Base-by-base conservation (phyloP, 2,329 filamentous ascomycete species). In the Periconia macrospinosa region DNA sequence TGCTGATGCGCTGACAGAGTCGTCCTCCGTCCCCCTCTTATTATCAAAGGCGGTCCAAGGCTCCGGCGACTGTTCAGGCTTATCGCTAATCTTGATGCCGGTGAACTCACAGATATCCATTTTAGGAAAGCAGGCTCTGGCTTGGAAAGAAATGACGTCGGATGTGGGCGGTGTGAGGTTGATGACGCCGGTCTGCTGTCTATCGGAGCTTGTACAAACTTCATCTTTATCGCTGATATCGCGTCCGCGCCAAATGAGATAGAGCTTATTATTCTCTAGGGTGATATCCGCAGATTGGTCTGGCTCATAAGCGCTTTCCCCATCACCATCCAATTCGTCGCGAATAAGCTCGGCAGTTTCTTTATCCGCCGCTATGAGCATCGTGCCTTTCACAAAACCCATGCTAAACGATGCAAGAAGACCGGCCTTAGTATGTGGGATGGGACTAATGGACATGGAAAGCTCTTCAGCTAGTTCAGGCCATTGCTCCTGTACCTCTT, bases 331-430 rank as follows among this genome's bases (percentile, higher is more conserved):
- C 9, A 30, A 5, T 13, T 46, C n/a, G 2, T 37, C 5, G 15
- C 18, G 19, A 2, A 20, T 14, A n/a, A 18, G 42, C n/a, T n/a
- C 35, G 19, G 41, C 33, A 19, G 42, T 51, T 2, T 27, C 33
- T n/a, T 45, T 19, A 15, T 51, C 17, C 3, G 19, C 33, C 1
- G 42, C 42, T 17, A 51, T 30, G 13, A 51, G 42, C 49, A 51
- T 51, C 3, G 49, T 51, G 19, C 49, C 49, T 46, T 51, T 42
- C 1, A 46, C 8, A 20, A 51, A 30, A 30, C 49, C 49, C 6
- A 50, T 42, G 23, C 19, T 18, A 19, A 51, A 51, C 2, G 42
- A 41, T 17, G 49, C 49, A 14, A 46, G 41, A 20, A 51, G 35
- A 7, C 10, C 9, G 9, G 42, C 41, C 8, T 45, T 30, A 18